These are phyloP conservation scores for Phtheirospermum japonicum DNA, from an alignment of 257 asterid genomes.

Conservation along the genomic window DNA sequence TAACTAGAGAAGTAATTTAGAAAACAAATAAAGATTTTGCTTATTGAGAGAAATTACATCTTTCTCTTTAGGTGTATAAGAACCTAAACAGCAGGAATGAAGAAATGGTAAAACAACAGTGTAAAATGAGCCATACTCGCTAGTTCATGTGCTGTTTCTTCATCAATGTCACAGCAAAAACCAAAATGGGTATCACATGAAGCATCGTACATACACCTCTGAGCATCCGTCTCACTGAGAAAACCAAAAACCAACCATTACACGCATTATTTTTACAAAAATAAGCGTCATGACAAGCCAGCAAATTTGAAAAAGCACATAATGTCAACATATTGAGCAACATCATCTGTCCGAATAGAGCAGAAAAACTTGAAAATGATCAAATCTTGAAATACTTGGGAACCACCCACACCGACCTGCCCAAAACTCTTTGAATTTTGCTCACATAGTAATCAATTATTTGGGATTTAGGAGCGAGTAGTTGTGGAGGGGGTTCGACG, in stretches of 20 bases:
- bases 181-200: constrained; percentile 59
- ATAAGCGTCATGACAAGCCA: too few species aligned
- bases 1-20: background rate
- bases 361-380: background rate
- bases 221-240: constrained; percentile 74
- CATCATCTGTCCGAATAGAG: background rate
- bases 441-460: constrained; percentile 69
- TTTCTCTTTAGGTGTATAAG: background rate
- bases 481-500: constrained; percentile 52
- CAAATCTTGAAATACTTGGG: constrained; percentile 1
- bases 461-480: constrained; percentile 44
- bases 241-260: constrained; percentile 19
- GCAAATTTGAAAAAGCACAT: too few species aligned
- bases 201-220: constrained; percentile 79
- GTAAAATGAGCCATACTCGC: constrained; percentile 43
- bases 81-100: constrained; percentile 1
- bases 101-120: constrained; percentile 9
- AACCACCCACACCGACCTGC: constrained; percentile 60
- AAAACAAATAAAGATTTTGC: background rate
- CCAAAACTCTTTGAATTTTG: constrained; percentile 57
- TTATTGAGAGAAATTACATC: background rate
- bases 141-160: constrained; percentile 50
- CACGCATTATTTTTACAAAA: background rate
- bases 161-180: constrained; percentile 87
- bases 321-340: background rate